Base-by-base conservation (phyloP, 1,139 yeast genomes). In the Eremothecium coryli region DNA sequence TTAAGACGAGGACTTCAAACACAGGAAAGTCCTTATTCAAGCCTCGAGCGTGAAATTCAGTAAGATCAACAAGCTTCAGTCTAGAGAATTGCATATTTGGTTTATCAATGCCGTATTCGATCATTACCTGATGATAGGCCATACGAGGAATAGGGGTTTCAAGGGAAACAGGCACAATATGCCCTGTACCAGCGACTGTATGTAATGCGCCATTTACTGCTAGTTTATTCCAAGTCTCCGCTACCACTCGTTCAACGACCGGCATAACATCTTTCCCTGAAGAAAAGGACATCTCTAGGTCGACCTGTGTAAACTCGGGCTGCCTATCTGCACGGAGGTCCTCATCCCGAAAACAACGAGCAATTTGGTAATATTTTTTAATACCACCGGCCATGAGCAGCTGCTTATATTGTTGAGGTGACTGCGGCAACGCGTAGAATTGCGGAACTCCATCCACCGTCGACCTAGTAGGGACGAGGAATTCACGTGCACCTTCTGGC, bases 401-500 rank as follows among this genome's bases (percentile, higher is more conserved):
- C 59, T 90, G 98, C 54, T 93, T 90, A 52, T 88, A 90, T 54
- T 90, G 98, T 53, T 90, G 99, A 0, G 99, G 99, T 16, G 95
- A 82, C 58, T 90, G 99, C 0, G 97, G 96, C 27, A 90, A 65
- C 0, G 98, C 96, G 55, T 88, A 90, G 56, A 84, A 82, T 28
- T 68, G 62, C 9, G 70, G 65, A 4, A 62, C 58, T 9, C 30
- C 37, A 16, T 36, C 34, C 11, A 37, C 31, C 11, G 32, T 29
- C 10, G 35, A 38, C 43, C 97, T 68, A 0, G 96, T 85, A 0
- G 98, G 98, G 0, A 90, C 97, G 36, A 93, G 60, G 52, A 90
- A 90, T 58, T 90, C 99, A 26, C 94, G 67, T 2, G 99, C 98
- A 8, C 99, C 99, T 59, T 90, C 99, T 0, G 98, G 98, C 0